Evolutionary conservation across 495 filamentous ascomycete genomes (phyloP), one percentile per base, ranked within the genome.

Genomic region (Trichocladium uniseriatum): DNA sequence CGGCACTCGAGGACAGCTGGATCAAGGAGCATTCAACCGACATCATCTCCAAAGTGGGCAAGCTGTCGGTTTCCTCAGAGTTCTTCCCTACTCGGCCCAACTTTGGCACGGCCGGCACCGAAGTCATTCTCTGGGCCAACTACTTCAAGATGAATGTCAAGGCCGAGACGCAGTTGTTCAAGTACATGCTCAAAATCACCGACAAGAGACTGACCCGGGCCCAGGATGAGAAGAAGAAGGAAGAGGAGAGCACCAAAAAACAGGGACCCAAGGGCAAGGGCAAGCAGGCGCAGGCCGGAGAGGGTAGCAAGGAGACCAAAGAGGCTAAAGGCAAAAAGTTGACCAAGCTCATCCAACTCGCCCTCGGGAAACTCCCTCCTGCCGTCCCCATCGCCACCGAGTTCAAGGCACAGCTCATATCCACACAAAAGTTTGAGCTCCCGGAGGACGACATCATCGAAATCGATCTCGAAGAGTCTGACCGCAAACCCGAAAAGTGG

Each of bases 121-220:
- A 60, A 15, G 66, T 81, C 4, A 59, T 63, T 6, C 68, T 87
- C 0, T 83, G 76, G 70, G 72, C 83, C 31, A 87, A 87, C 60
- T 83, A 82, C 49, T 78, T 85, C 53, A 64, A 73, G 3, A 45
- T 87, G 19, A 65, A 67, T 55, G 22, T 72, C 50, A 53, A 69
- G 54, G 37, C 52, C 9, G 48, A 54, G 46, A 16, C n/a, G n/a
- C n/a, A 58, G 54, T 36, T 79, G 3, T 69, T 57, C 40, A 64
- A 57, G 36, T 75, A 75, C 38, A 46, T 45, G 5, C n/a, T 74
- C 5, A 53, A 60, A 9, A 63, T 63, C 7, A 51, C 44, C 5
- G 4, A 20, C 21, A 44, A 6, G 22, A 27, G n/a, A 21, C n/a
- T 15, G n/a, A 44, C 29, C 7, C 4, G 3, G 31, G 31, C 31